Base-by-base conservation (phyloP, 2,329 filamentous ascomycete genomes). In the Catunica adiposa region DNA sequence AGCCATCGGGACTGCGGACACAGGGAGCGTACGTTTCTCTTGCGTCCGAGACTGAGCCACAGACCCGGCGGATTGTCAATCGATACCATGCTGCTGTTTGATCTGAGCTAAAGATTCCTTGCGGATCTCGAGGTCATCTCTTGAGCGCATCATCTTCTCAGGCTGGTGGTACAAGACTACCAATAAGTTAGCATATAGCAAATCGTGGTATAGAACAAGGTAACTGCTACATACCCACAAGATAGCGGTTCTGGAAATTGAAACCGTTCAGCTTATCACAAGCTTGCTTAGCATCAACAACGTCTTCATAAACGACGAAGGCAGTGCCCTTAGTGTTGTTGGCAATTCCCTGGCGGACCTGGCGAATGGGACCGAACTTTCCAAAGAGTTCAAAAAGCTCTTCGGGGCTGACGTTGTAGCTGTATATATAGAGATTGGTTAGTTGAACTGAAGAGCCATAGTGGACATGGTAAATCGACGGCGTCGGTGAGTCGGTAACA, bases 241-340 rank as follows among this genome's bases (percentile, higher is more conserved):
- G 86, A 73, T 98, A 98, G 69, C 92, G 86, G 74, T 90, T 95
- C 76, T 98, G 92, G 71, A 98, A 98, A 76, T 98, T 98, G 82
- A 94, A 98, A 69, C 92, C 92, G 77, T 98, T 98, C 70, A 98
- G 78, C 76, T 97, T 96, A 77, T 98, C 92, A 78, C 92, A 97
- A 67, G 92, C 92, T 73, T 89, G 84, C 76, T 98, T 98, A 63
- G 92, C 89, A 77, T 98, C 92, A 79, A 92, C 86, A 63, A 97
- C 90, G 78, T 98, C 92, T 73, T 97, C 92, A 77, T 96, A 98
- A 72, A 98, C 92, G 64, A 98, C 92, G 71, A 95, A 98, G 63
- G 90, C 92, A 55, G 92, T 98, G 69, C 92, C 92, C 73, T 97
- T 98, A 66, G 92, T 96, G 70, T 92, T 90, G 73, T 83, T 89